Evolutionary conservation across 768 basidiomycete species (phyloP), one percentile per base, ranked within the genome.

Genomic region (Psilocybe cyanescens): DNA sequence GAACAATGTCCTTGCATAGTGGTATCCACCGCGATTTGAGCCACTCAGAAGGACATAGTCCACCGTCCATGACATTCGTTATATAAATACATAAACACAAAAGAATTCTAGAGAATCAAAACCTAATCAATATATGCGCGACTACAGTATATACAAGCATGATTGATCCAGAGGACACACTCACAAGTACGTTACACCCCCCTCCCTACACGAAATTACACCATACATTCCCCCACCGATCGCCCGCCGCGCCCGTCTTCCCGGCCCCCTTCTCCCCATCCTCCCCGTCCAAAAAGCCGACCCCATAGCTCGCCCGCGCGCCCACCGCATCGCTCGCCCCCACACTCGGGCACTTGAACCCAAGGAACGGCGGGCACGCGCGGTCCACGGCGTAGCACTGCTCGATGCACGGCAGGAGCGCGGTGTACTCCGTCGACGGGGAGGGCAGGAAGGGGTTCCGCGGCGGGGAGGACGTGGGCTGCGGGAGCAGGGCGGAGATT

Each of bases 391-490:
- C 80, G 16, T 85, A 81, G 74, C 94, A 96, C 31, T 83, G 84
- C 75, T 94, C 94, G 8, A 93, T 74, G 70, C 93, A 95, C 2
- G 94, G 93, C 35, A 91, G 76, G 14, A 95, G 75, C 69, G 83
- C 80, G n/a, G 73, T 76, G 74, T 91, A 93, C 1, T 77, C 57
- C 17, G 70, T 72, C 2, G 69, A 66, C 64, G 81, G 73, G 11
- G 78, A 56, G n/a, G 86, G 82, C 46, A 88, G 75, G 57, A 72
- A 75, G 2, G 77, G 68, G 63, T 85, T 86, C 12, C 88, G 78
- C 3, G 74, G 67, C 0, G 78, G 67, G 5, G 70, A 65, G 17
- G 80, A 71, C 0, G 84, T 77, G 3, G 80, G 66, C 47, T 80
- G 76, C 1, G 77, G 70, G n/a, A 74, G 63, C 30, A 89, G 77